These are phyloP conservation scores for Casuarina equisetifolia DNA, from an alignment of 306 rosid species.

Conservation along the genomic window DNA sequence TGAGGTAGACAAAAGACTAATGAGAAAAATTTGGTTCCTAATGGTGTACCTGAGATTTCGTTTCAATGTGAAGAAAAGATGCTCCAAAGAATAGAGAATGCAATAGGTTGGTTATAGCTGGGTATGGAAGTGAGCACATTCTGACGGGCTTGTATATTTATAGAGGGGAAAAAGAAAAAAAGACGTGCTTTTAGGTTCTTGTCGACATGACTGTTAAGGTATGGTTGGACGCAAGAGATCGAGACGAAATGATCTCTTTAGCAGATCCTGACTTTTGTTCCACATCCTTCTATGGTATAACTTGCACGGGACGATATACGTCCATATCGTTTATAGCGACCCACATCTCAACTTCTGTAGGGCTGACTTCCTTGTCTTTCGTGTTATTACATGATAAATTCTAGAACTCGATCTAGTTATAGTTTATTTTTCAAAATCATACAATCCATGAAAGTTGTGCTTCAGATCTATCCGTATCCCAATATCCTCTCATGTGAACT, in stretches of 20 bases:
- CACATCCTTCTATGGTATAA: slow-evolving; percentile 10
- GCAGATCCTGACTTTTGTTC: slow-evolving; percentile 18
- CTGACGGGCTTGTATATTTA: slow-evolving; percentile 32
- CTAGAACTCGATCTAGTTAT: too few species aligned
- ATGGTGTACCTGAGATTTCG: slow-evolving; percentile 38
- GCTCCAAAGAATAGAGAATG: neutral
- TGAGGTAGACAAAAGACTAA: neutral
- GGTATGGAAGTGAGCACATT: slow-evolving; percentile 22
- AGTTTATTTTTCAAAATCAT: too few species aligned
- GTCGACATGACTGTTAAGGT: slow-evolving; percentile 8
- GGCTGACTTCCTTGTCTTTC: too few species aligned
- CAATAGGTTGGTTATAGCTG: slow-evolving; percentile 12
- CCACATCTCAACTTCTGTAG: too few species aligned
- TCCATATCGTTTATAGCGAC: neutral
- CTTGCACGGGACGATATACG: neutral
- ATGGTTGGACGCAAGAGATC: slow-evolving; percentile 21
- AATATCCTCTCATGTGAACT: too few species aligned
- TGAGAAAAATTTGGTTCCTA: neutral
- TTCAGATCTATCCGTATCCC: too few species aligned
- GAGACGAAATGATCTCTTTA: slow-evolving; percentile 21
- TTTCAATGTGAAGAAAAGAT: slow-evolving; percentile 5
- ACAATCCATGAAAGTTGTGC: too few species aligned
- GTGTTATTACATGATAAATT: too few species aligned
- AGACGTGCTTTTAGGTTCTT: neutral
- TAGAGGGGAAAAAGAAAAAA: slow-evolving; percentile 22